Percentiles rank a stretch among this genome's conserved stretches.
Evolutionary conservation across 2,329 filamentous ascomycete genomes (phyloP).

Genomic region (Colletotrichum sp.): DNA sequence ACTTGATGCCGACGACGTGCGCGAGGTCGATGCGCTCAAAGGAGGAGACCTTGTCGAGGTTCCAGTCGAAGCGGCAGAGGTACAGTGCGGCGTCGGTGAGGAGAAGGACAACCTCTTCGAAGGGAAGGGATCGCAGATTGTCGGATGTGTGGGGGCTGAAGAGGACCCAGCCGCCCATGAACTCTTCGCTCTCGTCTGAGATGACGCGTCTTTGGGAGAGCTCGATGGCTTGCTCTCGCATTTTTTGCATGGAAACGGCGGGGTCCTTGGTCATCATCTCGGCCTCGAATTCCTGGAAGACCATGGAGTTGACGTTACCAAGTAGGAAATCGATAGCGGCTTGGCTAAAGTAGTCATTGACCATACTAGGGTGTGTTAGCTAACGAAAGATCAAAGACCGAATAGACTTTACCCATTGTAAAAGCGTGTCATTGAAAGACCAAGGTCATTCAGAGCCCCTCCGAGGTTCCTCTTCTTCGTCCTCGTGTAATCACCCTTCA

Average conservation of each 20-base stretch:
- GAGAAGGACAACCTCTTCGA: constrained; percentile 88
- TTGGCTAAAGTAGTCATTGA: constrained; percentile 97
- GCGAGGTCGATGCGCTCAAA: constrained; percentile 85
- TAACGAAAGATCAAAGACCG: background rate
- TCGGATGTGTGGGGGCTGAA: constrained; percentile 76
- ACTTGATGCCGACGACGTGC: constrained; percentile 73
- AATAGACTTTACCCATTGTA: constrained; percentile 63
- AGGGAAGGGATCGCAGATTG: constrained; percentile 67
- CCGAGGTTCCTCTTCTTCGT: constrained; percentile 90
- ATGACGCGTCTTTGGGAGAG: constrained; percentile 87
- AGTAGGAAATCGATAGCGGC: constrained; percentile 93
- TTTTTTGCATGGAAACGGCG: constrained; percentile 81
- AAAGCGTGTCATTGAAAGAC: constrained; percentile 80
- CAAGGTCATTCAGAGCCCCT: constrained; percentile 89
- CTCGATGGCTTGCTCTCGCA: constrained; percentile 89
- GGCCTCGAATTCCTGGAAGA: constrained; percentile 93
- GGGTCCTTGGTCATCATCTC: constrained; percentile 94
- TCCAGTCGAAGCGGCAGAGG: constrained; percentile 92
- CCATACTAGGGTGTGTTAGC: constrained; percentile 67
- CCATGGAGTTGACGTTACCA: constrained; percentile 81
- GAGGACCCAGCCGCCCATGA: constrained; percentile 89
- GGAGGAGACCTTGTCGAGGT: constrained; percentile 88
- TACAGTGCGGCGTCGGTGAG: constrained; percentile 87
- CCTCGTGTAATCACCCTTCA: constrained; percentile 96
- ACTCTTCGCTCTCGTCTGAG: constrained; percentile 80